phyloP scores from a whole-genome alignment of 345 rosid genomes.

The Raphanus sativus region DNA sequence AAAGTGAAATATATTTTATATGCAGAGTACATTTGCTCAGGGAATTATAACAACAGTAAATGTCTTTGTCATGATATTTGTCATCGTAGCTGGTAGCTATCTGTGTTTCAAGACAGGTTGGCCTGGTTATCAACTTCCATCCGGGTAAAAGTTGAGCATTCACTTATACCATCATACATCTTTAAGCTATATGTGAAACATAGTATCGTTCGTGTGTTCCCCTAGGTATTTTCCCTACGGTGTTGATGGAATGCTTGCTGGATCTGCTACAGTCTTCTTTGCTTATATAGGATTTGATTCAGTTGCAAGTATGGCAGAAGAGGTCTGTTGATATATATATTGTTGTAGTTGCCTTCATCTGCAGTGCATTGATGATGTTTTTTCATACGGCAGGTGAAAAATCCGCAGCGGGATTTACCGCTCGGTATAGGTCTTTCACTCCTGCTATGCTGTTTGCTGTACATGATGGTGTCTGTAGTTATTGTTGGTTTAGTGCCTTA shows the following conservation, averaged over 20 bases:
- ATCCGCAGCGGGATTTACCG: conserved; percentile 93
- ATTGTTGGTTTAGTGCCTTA: conserved; percentile 96
- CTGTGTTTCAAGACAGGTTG: conserved; percentile 88
- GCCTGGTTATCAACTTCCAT: conserved; percentile 82
- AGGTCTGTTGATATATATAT: conserved; percentile 46
- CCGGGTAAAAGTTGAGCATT: conserved; percentile 58
- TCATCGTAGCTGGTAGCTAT: conserved; percentile 74
- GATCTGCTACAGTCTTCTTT: conserved; percentile 96
- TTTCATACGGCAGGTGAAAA: conserved; percentile 68
- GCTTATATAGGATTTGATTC: conserved; percentile 93
- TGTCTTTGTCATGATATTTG: conserved; percentile 80
- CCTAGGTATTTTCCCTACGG: conserved; percentile 87
- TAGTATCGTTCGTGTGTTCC: neutral
- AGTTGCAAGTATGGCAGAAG: conserved; percentile 99
- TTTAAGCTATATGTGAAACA: conserved; percentile 5
- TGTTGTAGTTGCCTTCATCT: conserved; percentile 1
- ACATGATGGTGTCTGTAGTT: conserved; percentile 90
- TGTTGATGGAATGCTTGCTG: conserved; percentile 94
- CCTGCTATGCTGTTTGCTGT: conserved; percentile 71
- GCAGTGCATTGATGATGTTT: neutral
- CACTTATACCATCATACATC: neutral
- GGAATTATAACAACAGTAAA: conserved; percentile 70
- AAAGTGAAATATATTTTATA: neutral
- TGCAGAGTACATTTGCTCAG: conserved; percentile 89
- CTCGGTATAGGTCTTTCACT: conserved; percentile 83